Percentiles rank a stretch among this genome's conserved stretches.
phyloP scores from a whole-genome alignment of 208 protist species.

The Leishmania martiniquensis region DNA sequence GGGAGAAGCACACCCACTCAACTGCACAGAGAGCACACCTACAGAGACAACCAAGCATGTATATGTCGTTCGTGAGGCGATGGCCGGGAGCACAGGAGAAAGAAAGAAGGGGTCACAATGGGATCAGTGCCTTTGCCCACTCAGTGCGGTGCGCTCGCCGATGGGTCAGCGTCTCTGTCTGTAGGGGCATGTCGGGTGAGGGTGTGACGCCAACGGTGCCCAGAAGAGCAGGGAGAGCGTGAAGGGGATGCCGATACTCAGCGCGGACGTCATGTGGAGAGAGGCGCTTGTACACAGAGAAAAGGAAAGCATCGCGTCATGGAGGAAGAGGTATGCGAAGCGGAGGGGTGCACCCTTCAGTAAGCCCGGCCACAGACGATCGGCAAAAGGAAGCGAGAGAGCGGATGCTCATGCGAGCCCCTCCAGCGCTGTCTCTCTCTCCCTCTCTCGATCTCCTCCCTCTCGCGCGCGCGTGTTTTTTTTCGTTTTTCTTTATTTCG shows the following conservation, averaged over 20 bases:
- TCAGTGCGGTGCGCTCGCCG: neutral
- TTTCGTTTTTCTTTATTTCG: no score
- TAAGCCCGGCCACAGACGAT: neutral
- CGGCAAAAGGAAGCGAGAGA: neutral
- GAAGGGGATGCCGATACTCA: conserved; percentile 3
- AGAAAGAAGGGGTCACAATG: no score
- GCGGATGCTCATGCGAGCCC: neutral
- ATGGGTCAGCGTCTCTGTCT: neutral
- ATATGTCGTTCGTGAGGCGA: neutral
- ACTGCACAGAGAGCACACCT: neutral
- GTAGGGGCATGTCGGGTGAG: no score
- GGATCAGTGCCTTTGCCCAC: neutral
- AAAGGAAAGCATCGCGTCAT: no score
- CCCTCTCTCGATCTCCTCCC: no score
- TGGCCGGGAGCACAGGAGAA: neutral
- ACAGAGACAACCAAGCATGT: neutral
- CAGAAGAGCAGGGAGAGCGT: neutral
- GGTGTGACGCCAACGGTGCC: no score
- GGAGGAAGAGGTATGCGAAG: neutral
- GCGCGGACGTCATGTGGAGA: no score
- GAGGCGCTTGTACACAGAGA: no score
- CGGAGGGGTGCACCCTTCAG: no score
- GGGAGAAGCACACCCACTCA: neutral
- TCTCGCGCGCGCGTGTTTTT: no score
- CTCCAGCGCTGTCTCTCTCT: neutral